A percentile compares a stretch with the other conserved stretches of the same genome.
phyloP scores from a whole-genome alignment of 2,329 filamentous ascomycete genomes.

The Nannizziopsis barbatae region DNA sequence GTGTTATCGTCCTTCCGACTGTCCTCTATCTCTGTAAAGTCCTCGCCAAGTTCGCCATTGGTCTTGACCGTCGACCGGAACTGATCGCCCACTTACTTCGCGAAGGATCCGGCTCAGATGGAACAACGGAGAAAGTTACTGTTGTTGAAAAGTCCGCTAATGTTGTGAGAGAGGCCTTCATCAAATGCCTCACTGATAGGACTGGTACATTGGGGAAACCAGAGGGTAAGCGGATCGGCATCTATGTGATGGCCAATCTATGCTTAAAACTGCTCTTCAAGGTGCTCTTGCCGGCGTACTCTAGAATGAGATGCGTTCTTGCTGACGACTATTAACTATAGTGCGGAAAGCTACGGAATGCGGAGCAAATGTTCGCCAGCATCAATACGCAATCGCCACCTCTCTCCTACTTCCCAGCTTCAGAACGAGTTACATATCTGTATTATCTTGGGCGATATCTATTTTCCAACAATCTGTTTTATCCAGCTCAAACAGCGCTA shows the following conservation, averaged over 20 bases:
- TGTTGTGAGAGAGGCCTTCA: constrained; percentile 81
- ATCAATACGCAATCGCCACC: constrained; percentile 75
- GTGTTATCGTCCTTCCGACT: constrained; percentile 69
- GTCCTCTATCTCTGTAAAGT: constrained; percentile 72
- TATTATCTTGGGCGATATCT: constrained; percentile 90
- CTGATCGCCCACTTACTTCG: constrained; percentile 54
- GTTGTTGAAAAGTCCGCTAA: constrained; percentile 82
- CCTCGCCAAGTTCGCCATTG: constrained; percentile 72
- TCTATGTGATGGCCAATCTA: constrained; percentile 86
- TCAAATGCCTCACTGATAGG: constrained; percentile 74
- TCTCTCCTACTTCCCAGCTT: constrained; percentile 67
- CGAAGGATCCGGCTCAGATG: constrained; percentile 41
- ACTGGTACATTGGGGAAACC: constrained; percentile 55
- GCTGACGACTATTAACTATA: constrained; percentile 23
- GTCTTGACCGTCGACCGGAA: constrained; percentile 67
- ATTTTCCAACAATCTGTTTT: constrained; percentile 74
- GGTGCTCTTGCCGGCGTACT: constrained; percentile 35
- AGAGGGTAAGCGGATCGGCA: constrained; percentile 73
- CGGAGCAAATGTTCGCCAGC: constrained; percentile 79
- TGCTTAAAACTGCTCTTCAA: constrained; percentile 81
- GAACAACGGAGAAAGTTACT: constrained; percentile 60
- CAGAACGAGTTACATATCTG: constrained; percentile 81
- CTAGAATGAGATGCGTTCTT: not conserved
- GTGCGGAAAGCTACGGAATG: constrained; percentile 71
- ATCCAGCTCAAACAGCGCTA: constrained; percentile 61